These are phyloP conservation scores for Lineolata rhizophorae DNA, from an alignment of 495 filamentous ascomycete species.

Conservation along the genomic window DNA sequence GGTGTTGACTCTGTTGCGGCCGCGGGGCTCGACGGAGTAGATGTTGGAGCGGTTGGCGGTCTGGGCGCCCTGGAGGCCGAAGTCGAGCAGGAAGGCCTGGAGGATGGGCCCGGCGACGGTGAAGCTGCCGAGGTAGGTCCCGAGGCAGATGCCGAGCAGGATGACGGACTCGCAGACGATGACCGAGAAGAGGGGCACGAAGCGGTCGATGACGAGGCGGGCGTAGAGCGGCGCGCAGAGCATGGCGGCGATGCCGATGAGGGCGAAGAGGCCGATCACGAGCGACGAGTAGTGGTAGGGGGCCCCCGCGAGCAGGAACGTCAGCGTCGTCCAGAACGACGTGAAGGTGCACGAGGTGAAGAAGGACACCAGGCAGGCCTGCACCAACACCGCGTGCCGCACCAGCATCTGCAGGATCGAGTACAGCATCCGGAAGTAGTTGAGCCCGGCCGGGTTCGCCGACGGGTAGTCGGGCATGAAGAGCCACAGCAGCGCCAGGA, in stretches of 20 bases:
- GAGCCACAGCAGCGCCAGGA: conserved; percentile 40
- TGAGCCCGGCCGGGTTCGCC: conserved; percentile 38
- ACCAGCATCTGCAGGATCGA: conserved; percentile 37
- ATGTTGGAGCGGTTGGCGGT: conserved; percentile 54
- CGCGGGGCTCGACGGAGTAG: conserved; percentile 48
- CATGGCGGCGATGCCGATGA: neutral
- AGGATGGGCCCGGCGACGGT: conserved; percentile 54
- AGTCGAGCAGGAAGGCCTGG: conserved; percentile 49
- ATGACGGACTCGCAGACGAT: conserved; percentile 35
- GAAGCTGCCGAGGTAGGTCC: conserved; percentile 41
- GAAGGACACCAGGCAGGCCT: conserved; percentile 37
- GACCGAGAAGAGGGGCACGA: conserved; percentile 42
- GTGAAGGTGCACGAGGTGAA: conserved; percentile 36
- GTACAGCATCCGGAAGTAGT: conserved; percentile 44
- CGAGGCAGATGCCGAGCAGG: conserved; percentile 41
- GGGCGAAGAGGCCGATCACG: conserved; percentile 52
- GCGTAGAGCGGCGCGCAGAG: conserved; percentile 27
- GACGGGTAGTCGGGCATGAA: conserved; percentile 67
- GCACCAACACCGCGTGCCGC: conserved; percentile 43
- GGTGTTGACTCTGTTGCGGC: conserved; percentile 59
- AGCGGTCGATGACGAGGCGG: conserved; percentile 45
- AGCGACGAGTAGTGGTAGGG: conserved; percentile 48
- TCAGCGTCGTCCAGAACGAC: conserved; percentile 66
- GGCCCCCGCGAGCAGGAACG: conserved; percentile 46
- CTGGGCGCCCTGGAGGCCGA: conserved; percentile 52